A percentile compares a stretch with the other conserved stretches of the same genome.
These are phyloP conservation scores for Sugiyamaella lignohabitans DNA, from an alignment of 805 yeast species.

Conservation along the genomic window DNA sequence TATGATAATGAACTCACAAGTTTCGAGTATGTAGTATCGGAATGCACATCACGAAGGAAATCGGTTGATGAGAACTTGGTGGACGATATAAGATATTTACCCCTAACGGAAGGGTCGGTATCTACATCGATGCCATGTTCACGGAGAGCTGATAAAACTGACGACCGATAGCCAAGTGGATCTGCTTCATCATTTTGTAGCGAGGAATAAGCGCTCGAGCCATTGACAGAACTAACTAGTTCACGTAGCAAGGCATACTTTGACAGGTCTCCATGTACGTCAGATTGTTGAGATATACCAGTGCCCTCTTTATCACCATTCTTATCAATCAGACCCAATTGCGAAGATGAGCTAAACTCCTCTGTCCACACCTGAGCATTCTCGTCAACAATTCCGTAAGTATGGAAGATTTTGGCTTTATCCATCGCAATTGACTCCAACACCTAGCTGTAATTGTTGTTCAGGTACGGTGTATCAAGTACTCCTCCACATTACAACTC, in stretches of 20 bases:
- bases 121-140: constrained; percentile 38
- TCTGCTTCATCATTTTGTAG: constrained; percentile 38
- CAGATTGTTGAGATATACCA: no score
- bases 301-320: constrained; percentile 3
- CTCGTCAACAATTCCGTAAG: constrained; percentile 20
- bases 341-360: no score
- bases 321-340: no score
- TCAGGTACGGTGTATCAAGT: no score
- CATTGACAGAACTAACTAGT: constrained; percentile 6
- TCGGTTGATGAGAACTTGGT: constrained; percentile 52
- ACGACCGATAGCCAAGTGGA: constrained; percentile 50
- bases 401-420: constrained; percentile 15
- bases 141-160: constrained; percentile 38
- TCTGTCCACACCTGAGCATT: constrained; percentile 21
- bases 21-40: constrained; percentile 47
- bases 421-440: no score
- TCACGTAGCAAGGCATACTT: constrained; percentile 20
- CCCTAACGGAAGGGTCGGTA: constrained; percentile 30
- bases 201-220: constrained; percentile 1
- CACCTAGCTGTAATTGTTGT: no score
- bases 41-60: constrained; percentile 51
- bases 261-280: constrained; percentile 12
- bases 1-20: constrained; percentile 42
- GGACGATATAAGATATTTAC: constrained; percentile 48
- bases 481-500: no score